Evolutionary conservation across 345 rosid genomes (phyloP), one percentile per base, ranked within the genome.

Genomic region (Euclidium syriacum): DNA sequence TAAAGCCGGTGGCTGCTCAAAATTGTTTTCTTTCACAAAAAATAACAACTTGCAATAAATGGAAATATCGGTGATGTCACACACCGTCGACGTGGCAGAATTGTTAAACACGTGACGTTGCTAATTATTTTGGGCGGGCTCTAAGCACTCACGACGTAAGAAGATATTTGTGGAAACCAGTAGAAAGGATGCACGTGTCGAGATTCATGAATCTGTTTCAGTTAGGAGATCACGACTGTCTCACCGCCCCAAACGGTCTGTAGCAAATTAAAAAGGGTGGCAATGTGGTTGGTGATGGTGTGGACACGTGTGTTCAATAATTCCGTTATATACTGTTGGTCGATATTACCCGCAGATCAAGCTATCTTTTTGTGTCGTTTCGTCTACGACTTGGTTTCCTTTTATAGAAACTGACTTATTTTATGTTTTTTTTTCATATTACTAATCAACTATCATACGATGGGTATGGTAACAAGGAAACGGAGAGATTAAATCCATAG

Each of bases 181-280:
- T 62, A 2, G 10, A 5, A 27, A 36, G 1, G 0, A 0, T 50
- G 62, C 68, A 70, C 63, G 68, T 62, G 26, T 70, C 1, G 0
- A 53, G 25, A 35, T 52, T 52, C 68, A 53, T 68, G 73, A 51
- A 60, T 43, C 32, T n/a, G 34, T 51, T 58, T 49, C 62, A 16
- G 67, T 70, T 70, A 35, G 56, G 34, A 61, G 56, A 62, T 62
- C 68, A 60, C 62, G 67, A 34, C 67, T 41, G 60, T 52, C 40
- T 49, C 52, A 70, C 74, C 74, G 74, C 22, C 73, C 62, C 68
- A 70, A n/a, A 70, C 69, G 51, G 69, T 54, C 42, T 55, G 16
- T 10, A 32, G 27, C 25, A 34, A 25, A 50, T 17, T 58, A 4
- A 10, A 57, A 60, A 17, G 33, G 34, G 24, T 3, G 26, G 48